Evolutionary conservation across 2,329 filamentous ascomycete genomes (phyloP), one percentile per base, ranked within the genome.

Genomic region (Tolypocladium ophioglossoides): DNA sequence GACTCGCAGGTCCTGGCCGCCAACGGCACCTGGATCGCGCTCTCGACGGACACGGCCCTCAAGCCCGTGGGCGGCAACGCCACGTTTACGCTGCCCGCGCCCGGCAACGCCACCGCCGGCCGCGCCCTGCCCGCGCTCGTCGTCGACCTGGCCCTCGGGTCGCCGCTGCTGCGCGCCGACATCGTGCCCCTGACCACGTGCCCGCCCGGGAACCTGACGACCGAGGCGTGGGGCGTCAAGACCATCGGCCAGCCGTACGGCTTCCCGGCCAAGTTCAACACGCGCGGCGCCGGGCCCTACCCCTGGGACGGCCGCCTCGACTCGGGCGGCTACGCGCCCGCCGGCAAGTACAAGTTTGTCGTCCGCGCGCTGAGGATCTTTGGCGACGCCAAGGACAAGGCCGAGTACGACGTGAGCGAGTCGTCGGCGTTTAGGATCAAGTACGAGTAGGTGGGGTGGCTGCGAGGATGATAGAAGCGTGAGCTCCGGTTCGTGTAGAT

Each of bases 291-390:
- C 7, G 56, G 62, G 54, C 53, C 59, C 6, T 39, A 64, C 7
- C 52, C 55, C 0, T 83, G 76, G 70, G 72, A 76, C 51, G 79
- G 79, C 14, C 65, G 67, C 52, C 64, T 82, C 6, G 67, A 68
- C 0, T 71, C 75, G 11, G 78, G 77, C 16, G 68, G 61, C 1
- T 79, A 75, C 56, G 78, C 72, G 2, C 73, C 77, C 0, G 67
- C 70, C 0, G 79, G 79, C 12, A 60, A 62, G 32, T 82, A 83
- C 65, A 75, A 73, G 63, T 67, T 82, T 51, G 68, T 68, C 1
- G 67, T 80, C 34, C 71, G 72, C 54, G 74, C 78, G 2, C 63
- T 82, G 57, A 72, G 71, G 55, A 72, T 82, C 55, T 79, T 77
- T 61, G 79, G 79, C 6, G 70, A 82, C 54, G 64, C 66, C 37